A percentile compares a stretch with the other conserved stretches of the same genome.
These are phyloP conservation scores for Lolium perenne DNA, from an alignment of 176 grass and related monocot species.

Conservation along the genomic window DNA sequence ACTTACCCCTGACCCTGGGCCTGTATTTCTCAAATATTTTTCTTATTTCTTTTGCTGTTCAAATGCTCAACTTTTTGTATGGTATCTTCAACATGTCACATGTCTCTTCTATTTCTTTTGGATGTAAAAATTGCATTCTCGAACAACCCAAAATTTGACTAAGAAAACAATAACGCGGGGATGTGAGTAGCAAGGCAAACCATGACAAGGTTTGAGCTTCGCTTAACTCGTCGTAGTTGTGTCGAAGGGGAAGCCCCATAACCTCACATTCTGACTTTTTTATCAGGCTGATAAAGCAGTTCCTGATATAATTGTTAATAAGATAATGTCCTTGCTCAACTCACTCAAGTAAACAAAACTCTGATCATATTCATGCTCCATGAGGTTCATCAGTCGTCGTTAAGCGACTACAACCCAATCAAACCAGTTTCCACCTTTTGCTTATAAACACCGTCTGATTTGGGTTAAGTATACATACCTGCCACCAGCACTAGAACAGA, in stretches of 20 bases:
- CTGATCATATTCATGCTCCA: neutral
- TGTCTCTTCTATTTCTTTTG: neutral
- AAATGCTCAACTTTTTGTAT: neutral
- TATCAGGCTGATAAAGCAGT: constrained; percentile 40
- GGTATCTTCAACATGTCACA: constrained; percentile 9
- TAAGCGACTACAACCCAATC: neutral
- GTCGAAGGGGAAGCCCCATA: constrained; percentile 16
- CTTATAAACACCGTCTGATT: neutral
- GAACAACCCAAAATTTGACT: constrained; percentile 8
- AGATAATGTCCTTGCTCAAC: neutral
- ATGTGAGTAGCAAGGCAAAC: no score
- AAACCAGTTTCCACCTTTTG: neutral
- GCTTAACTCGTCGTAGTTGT: constrained; percentile 15
- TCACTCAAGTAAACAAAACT: neutral
- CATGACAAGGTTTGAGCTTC: neutral
- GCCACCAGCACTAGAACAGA: neutral
- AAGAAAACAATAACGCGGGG: neutral
- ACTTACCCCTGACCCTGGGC: neutral
- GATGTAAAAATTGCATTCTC: constrained; percentile 21
- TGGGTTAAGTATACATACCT: neutral
- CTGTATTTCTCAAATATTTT: neutral
- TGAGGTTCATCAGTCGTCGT: neutral
- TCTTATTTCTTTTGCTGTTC: constrained; percentile 7
- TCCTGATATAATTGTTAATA: neutral
- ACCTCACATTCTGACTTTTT: constrained; percentile 12